These are phyloP conservation scores for Erysimum cheiranthoides DNA, from an alignment of 345 rosid genomes.

Conservation along the genomic window DNA sequence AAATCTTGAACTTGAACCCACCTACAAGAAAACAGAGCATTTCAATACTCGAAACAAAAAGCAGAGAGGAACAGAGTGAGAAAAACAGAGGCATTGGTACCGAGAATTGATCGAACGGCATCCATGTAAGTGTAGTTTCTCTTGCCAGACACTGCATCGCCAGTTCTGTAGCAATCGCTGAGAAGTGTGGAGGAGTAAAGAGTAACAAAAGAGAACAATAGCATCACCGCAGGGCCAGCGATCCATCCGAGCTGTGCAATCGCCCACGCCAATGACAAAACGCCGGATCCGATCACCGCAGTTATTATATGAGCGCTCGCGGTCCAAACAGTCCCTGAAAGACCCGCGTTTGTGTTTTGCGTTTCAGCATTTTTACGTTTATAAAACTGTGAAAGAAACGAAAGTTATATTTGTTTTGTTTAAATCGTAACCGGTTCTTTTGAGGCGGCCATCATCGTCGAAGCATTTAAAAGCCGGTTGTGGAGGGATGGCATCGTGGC, in stretches of 20 bases:
- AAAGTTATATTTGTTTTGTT: not conserved
- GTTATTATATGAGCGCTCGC: conserved; percentile 89
- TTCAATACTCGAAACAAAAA: not conserved
- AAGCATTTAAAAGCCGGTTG: conserved; percentile 55
- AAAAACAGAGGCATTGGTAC: conserved; percentile 41
- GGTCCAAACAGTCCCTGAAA: conserved; percentile 74
- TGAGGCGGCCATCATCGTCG: conserved; percentile 80
- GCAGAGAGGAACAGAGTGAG: not conserved
- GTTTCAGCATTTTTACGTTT: conserved; percentile 14
- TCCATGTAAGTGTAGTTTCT: conserved; percentile 81
- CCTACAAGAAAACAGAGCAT: conserved; percentile 48
- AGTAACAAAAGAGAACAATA: conserved; percentile 71
- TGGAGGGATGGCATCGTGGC: conserved; percentile 38
- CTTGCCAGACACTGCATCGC: conserved; percentile 67
- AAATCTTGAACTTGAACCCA: conserved; percentile 67
- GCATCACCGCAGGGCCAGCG: conserved; percentile 81
- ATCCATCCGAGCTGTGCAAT: conserved; percentile 89
- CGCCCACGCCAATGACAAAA: conserved; percentile 87
- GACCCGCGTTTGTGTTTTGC: conserved; percentile 18
- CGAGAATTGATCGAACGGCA: conserved; percentile 76
- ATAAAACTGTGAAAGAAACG: not conserved
- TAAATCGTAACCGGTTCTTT: conserved; percentile 57
- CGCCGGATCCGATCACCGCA: conserved; percentile 89
- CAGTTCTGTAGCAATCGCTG: conserved; percentile 70
- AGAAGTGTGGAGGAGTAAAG: conserved; percentile 75